These are phyloP conservation scores for Ophiobolus disseminans DNA, from an alignment of 2,329 filamentous ascomycete species.

Conservation along the genomic window DNA sequence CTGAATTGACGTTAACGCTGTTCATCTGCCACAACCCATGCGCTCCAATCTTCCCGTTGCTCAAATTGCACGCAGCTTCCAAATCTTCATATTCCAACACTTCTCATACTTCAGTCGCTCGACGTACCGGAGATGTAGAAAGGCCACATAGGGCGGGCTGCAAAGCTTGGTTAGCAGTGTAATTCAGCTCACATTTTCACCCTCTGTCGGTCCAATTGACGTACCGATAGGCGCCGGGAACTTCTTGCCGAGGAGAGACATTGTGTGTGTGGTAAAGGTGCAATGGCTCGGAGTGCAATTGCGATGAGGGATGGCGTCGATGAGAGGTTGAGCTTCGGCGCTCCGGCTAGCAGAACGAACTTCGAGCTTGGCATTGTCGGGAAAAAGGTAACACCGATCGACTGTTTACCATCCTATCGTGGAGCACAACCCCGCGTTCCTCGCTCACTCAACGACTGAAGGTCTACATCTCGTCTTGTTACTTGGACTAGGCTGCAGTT, in stretches of 20 bases:
- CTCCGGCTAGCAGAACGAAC: constrained; percentile 27
- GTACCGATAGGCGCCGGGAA: constrained; percentile 59
- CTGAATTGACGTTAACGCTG: constrained; percentile 56
- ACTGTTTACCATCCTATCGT: constrained; percentile 23
- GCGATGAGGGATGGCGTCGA: constrained; percentile 40
- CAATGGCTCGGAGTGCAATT: constrained; percentile 38
- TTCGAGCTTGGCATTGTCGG: constrained; percentile 39
- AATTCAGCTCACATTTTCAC: constrained; percentile 7
- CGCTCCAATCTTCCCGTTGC: background rate
- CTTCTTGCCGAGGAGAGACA: constrained; percentile 60
- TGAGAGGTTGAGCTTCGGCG: constrained; percentile 28
- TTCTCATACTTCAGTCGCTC: constrained; percentile 1
- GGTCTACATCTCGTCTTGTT: too few species aligned
- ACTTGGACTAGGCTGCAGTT: background rate
- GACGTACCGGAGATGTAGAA: constrained; percentile 93
- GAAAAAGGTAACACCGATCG: constrained; percentile 23
- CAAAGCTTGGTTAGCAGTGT: constrained; percentile 43
- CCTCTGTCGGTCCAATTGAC: constrained; percentile 29
- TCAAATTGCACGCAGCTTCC: constrained; percentile 13
- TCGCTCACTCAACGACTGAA: too few species aligned
- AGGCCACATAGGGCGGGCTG: constrained; percentile 88
- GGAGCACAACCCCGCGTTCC: constrained; percentile 20
- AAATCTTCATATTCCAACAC: constrained; percentile 7
- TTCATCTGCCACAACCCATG: background rate
- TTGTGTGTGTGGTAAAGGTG: constrained; percentile 43